Evolutionary conservation across 1,139 yeast species (phyloP), one percentile per base, ranked within the genome.

Genomic region (Pichia sp.): DNA sequence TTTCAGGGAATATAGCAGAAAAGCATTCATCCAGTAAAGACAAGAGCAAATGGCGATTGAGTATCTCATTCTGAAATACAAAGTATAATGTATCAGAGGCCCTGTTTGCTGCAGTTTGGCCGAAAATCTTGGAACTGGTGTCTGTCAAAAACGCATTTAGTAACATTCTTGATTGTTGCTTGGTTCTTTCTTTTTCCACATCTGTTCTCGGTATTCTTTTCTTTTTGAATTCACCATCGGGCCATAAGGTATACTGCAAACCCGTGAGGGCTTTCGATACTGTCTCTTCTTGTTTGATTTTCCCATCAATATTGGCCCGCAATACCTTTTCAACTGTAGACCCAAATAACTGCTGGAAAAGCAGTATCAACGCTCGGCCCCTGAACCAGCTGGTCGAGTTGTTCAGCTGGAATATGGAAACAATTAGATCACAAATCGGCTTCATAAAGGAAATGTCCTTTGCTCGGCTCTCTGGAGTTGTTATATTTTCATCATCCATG

Each of bases 331-430:
- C 97, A 55, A 91, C 85, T 0, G 97, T 87, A 2, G 95, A 89
- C 0, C 97, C 97, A 53, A 92, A 77, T 1, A 92, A 69, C 68
- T 90, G 97, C 67, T 91, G 97, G 46, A 91, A 73, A 3, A 92
- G 82, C 3, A 90, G 84, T 44, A 91, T 78, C 4, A 90, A 75
- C 0, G 97, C 97, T 50, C 92, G 75, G 0, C 97, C 97, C 54
- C 96, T 73, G 1, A 91, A 71, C 96, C 97, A 90, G 51, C 81
- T 79, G 53, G 81, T 83, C 2, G 87, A 76, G 46, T 77, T 79
- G 54, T 84, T 82, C 31, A 89, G 72, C 27, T 88, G 82, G 70
- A 92, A 92, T 0, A 90, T 67, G 0, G 87, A 75, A 24, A 88
- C 79, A 50, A 91, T 76, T 10, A 89, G 68, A 60, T 90, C 96